These are phyloP conservation scores for Ceraceosorus bombacis DNA, from an alignment of 1,284 basidiomycete genomes.

Conservation along the genomic window DNA sequence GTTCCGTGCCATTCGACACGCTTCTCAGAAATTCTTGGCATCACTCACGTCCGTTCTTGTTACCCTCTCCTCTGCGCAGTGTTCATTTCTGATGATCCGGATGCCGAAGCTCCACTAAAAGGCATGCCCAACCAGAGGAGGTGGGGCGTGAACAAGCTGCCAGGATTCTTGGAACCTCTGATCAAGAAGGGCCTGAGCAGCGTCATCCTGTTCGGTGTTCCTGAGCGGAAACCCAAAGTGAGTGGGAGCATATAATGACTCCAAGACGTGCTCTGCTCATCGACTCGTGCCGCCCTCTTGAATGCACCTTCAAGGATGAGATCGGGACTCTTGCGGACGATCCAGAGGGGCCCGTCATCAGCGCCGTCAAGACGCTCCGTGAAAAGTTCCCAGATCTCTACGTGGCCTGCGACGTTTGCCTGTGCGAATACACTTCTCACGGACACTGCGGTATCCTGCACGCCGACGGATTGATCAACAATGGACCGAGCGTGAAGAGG, in stretches of 20 bases:
- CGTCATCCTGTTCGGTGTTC: constrained; percentile 95
- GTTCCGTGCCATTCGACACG: not conserved
- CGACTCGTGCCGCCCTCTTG: not conserved
- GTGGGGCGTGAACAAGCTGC: constrained; percentile 91
- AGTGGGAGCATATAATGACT: constrained; percentile 21
- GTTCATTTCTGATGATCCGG: constrained; percentile 43
- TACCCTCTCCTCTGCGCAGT: constrained; percentile 14
- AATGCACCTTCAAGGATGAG: constrained; percentile 58
- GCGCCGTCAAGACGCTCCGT: constrained; percentile 71
- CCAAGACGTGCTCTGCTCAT: not conserved
- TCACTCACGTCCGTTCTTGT: not conserved
- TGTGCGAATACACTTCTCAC: constrained; percentile 99
- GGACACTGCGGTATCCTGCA: constrained; percentile 88
- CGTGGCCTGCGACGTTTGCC: constrained; percentile 89
- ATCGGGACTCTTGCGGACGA: constrained; percentile 84
- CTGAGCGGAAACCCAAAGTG: constrained; percentile 74
- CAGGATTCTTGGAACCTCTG: constrained; percentile 75
- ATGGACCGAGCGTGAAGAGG: constrained; percentile 57
- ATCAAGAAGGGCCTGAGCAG: constrained; percentile 81
- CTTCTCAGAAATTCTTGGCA: not conserved
- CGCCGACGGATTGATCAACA: constrained; percentile 62
- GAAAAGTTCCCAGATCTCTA: constrained; percentile 61
- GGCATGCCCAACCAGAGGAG: constrained; percentile 45
- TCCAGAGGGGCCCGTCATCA: constrained; percentile 80
- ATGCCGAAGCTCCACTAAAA: constrained; percentile 26